A percentile compares a stretch with the other conserved stretches of the same genome.
These are phyloP conservation scores for Pythium folliculosum DNA, from an alignment of 352 stramenopile species.

Conservation along the genomic window DNA sequence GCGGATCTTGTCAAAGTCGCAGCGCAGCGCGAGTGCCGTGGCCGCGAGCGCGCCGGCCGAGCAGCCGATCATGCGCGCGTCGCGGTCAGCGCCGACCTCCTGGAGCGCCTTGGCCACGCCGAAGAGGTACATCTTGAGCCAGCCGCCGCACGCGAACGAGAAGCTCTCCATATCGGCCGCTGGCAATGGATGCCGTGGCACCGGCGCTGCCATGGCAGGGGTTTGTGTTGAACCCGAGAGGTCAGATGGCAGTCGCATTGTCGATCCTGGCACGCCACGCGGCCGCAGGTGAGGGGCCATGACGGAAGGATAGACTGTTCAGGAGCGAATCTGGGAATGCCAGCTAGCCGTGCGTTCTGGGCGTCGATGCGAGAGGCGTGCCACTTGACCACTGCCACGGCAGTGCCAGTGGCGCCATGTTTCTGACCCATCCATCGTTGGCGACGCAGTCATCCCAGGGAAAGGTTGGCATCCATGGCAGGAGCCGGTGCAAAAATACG, in stretches of 20 bases:
- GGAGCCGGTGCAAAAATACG: slow-evolving; percentile 9
- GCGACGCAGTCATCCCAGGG: not conserved
- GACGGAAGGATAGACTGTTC: not conserved
- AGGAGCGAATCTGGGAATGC: not conserved
- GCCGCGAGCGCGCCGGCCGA: slow-evolving; percentile 74
- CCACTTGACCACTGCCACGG: not conserved
- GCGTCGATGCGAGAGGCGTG: not conserved
- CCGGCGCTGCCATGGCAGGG: not conserved
- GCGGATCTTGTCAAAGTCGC: slow-evolving; percentile 75
- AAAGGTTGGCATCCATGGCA: not conserved
- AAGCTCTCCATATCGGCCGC: slow-evolving; percentile 43
- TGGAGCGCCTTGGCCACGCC: slow-evolving; percentile 86
- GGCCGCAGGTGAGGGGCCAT: slow-evolving; percentile 12
- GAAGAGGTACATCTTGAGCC: slow-evolving; percentile 90
- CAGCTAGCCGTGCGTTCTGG: too few relatives aligned
- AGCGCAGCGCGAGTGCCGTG: slow-evolving; percentile 66
- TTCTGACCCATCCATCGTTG: not conserved
- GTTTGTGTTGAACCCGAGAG: too few relatives aligned
- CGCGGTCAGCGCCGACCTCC: slow-evolving; percentile 58
- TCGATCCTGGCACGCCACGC: not conserved
- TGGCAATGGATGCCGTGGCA: not conserved
- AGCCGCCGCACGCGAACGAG: slow-evolving; percentile 87
- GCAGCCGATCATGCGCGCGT: slow-evolving; percentile 73
- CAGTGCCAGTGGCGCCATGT: not conserved
- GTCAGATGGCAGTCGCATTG: not conserved